phyloP scores from a whole-genome alignment of 75 land plant genomes.

The Gnetum montanum region DNA sequence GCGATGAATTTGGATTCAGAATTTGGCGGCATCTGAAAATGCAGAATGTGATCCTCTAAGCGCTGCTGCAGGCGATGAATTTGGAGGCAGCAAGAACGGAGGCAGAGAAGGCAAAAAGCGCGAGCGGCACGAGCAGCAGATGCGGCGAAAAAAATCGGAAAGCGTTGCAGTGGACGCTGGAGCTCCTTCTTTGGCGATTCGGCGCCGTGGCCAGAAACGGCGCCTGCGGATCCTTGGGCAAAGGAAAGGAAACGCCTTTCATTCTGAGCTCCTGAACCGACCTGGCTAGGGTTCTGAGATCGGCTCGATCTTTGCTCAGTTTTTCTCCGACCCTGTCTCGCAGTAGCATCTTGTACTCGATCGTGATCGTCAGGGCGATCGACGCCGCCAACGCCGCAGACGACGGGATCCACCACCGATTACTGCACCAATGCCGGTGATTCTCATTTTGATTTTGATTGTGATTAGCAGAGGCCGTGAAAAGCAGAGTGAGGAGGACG shows the following conservation, averaged over 20 bases:
- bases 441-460: too few species aligned
- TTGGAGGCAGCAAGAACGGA: constrained; percentile 26
- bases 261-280: constrained; percentile 57
- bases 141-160: constrained; percentile 35
- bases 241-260: constrained; percentile 60
- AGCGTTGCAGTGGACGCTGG: constrained; percentile 55
- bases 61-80: constrained; percentile 40
- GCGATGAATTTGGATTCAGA: too few species aligned
- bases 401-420: constrained; percentile 56
- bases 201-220: too few species aligned
- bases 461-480: constrained; percentile 16
- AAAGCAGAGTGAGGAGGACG: constrained; percentile 33
- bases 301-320: constrained; percentile 34
- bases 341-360: constrained; percentile 24
- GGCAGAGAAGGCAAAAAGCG: constrained; percentile 29
- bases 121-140: constrained; percentile 19
- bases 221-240: constrained; percentile 31
- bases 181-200: constrained; percentile 53
- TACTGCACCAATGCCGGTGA: constrained; percentile 5
- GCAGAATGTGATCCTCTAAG: too few species aligned
- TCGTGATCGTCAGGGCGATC: constrained; percentile 17
- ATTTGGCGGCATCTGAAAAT: too few species aligned
- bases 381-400: constrained; percentile 20
- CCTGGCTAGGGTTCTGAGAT: constrained; percentile 24
- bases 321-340: constrained; percentile 24